A percentile compares a stretch with the other conserved stretches of the same genome.
Conservation (phyloP, 2,329 filamentous ascomycete genomes). For the Arthrobotrys conoides region DNA sequence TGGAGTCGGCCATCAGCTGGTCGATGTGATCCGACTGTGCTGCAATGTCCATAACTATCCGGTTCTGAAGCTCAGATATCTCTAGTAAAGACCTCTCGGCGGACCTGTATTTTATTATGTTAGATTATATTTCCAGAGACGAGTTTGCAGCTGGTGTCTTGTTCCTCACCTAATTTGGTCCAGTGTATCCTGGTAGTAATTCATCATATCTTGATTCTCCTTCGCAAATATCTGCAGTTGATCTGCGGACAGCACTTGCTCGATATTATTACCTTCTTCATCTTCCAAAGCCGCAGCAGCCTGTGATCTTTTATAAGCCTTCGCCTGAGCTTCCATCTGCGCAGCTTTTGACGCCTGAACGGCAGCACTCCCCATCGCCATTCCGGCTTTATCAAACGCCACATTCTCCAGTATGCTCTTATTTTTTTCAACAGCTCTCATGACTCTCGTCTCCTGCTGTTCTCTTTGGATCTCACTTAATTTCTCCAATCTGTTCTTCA, state of each 20-base stretch:
- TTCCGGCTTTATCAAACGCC: slow-evolving; percentile 55
- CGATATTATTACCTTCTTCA: slow-evolving; percentile 63
- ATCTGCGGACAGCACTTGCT: slow-evolving; percentile 79
- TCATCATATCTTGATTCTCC: slow-evolving; percentile 92
- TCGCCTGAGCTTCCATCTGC: slow-evolving; percentile 61
- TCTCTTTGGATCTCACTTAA: slow-evolving; percentile 83
- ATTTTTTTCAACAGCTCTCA: slow-evolving; percentile 88
- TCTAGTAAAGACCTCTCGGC: slow-evolving; percentile 92
- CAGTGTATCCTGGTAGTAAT: slow-evolving; percentile 92
- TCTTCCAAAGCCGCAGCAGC: slow-evolving; percentile 63
- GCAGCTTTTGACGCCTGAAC: slow-evolving; percentile 45
- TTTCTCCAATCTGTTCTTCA: slow-evolving; percentile 81
- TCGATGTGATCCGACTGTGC: slow-evolving; percentile 91
- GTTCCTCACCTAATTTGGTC: slow-evolving; percentile 84
- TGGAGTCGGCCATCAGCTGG: slow-evolving; percentile 86
- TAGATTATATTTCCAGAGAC: background rate
- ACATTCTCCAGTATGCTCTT: slow-evolving; percentile 85
- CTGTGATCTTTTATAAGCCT: slow-evolving; percentile 59
- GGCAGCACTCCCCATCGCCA: slow-evolving; percentile 50
- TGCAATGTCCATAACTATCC: slow-evolving; percentile 86
- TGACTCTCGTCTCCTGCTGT: slow-evolving; percentile 93
- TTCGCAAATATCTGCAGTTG: slow-evolving; percentile 94
- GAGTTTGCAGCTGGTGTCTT: background rate
- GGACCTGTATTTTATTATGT: slow-evolving; percentile 73
- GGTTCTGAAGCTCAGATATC: slow-evolving; percentile 91